phyloP scores from a whole-genome alignment of 257 asterid genomes.

The Lithospermum erythrorhizon region DNA sequence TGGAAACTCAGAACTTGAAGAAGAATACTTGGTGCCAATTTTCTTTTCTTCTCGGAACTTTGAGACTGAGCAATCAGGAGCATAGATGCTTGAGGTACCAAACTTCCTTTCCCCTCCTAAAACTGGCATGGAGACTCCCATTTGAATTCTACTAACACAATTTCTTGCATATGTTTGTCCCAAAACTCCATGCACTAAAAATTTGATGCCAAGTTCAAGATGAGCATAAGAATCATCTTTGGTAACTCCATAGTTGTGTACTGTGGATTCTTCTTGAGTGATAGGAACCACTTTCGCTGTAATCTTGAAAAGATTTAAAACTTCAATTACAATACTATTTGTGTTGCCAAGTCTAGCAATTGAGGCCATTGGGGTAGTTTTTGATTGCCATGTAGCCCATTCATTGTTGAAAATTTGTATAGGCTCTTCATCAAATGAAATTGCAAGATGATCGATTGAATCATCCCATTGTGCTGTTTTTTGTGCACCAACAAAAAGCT shows the following conservation, averaged over 20 bases:
- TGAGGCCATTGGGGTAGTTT: slow-evolving; percentile 2
- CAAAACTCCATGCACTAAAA: slow-evolving; percentile 14
- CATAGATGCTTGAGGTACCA: slow-evolving; percentile 4
- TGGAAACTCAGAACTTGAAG: slow-evolving; percentile 5
- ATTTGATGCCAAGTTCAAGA: slow-evolving; percentile 15
- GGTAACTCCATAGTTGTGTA: slow-evolving; percentile 10
- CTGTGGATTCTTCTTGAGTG: slow-evolving; percentile 9
- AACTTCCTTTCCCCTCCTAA: slow-evolving; percentile 8
- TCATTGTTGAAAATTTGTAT: background rate
- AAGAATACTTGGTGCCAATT: background rate
- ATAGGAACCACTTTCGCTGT: slow-evolving; percentile 15
- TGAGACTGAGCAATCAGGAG: slow-evolving; percentile 7
- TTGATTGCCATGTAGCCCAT: slow-evolving; percentile 8
- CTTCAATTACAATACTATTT: slow-evolving; percentile 4
- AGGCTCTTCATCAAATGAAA: background rate
- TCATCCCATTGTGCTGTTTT: slow-evolving; percentile 11
- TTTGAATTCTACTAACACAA: slow-evolving; percentile 11
- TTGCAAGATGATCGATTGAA: background rate
- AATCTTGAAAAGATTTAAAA: slow-evolving; percentile 8
- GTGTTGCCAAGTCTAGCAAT: slow-evolving; percentile 2
- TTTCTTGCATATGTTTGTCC: slow-evolving; percentile 13
- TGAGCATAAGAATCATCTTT: slow-evolving; percentile 15
- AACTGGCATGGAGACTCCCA: slow-evolving; percentile 13
- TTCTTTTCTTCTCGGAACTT: slow-evolving; percentile 1
- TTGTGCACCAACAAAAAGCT: slow-evolving; percentile 1